These are phyloP conservation scores for Apophysomyces variabilis DNA, from an alignment of 371 early-diverging fungal species.

Conservation along the genomic window DNA sequence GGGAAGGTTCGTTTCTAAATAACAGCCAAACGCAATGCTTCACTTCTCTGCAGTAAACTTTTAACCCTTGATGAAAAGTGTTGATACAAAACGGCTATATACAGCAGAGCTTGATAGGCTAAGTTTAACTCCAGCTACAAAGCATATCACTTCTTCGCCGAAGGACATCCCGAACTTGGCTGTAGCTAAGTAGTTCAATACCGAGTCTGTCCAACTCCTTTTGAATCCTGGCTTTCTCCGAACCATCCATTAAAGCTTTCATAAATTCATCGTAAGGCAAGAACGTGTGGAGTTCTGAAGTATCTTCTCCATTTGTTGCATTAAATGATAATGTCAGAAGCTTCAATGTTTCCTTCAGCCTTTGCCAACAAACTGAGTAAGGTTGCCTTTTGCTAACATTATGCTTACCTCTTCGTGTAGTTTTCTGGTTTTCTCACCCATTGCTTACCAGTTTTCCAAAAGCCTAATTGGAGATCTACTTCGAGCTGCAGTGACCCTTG, in stretches of 20 bases:
- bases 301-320: constrained; percentile 14
- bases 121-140: constrained; percentile 31
- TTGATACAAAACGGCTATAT: too few relatives aligned
- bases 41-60: neutral
- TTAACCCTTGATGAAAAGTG: too few relatives aligned
- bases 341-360: constrained; percentile 47
- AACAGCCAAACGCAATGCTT: neutral
- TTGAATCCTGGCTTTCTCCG: constrained; percentile 25
- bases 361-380: constrained; percentile 21
- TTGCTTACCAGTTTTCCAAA: constrained; percentile 56
- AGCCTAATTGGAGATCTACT: constrained; percentile 59
- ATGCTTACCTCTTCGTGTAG: constrained; percentile 47
- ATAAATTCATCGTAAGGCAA: constrained; percentile 45
- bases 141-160: constrained; percentile 48
- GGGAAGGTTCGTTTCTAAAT: too few relatives aligned
- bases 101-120: too few relatives aligned
- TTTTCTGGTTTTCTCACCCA: constrained; percentile 65
- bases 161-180: constrained; percentile 48
- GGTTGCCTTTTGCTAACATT: neutral
- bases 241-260: constrained; percentile 45
- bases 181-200: constrained; percentile 38
- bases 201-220: constrained; percentile 28
- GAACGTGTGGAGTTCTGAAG: constrained; percentile 20
- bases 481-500: constrained; percentile 59
- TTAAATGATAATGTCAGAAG: constrained; percentile 45